phyloP scores from a whole-genome alignment of 2,329 filamentous ascomycete species.

The Aspergillus fischeri region DNA sequence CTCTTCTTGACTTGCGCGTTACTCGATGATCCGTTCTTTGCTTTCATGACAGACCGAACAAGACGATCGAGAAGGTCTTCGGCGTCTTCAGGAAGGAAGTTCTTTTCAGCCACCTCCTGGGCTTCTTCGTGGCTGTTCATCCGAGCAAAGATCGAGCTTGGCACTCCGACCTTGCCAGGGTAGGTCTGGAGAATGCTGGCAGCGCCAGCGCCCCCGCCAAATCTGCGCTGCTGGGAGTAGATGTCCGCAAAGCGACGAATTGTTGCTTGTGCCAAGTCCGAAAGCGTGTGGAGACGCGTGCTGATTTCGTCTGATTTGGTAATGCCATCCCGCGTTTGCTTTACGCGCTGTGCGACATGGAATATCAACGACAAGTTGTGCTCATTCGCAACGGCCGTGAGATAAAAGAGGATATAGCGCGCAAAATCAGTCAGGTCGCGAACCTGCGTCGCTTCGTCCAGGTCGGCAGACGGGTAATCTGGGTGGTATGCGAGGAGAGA shows the following conservation, averaged over 20 bases:
- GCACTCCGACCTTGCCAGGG: slow-evolving; percentile 74
- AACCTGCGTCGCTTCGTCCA: slow-evolving; percentile 43
- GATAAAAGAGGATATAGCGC: slow-evolving; percentile 85
- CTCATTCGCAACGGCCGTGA: slow-evolving; percentile 76
- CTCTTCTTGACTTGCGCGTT: slow-evolving; percentile 35
- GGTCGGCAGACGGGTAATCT: slow-evolving; percentile 59
- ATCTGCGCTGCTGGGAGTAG: slow-evolving; percentile 64
- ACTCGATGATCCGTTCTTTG: slow-evolving; percentile 39
- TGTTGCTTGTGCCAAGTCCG: slow-evolving; percentile 77
- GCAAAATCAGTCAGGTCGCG: slow-evolving; percentile 72
- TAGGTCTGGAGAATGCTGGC: slow-evolving; percentile 69
- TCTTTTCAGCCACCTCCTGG: slow-evolving; percentile 80
- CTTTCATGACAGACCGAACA: slow-evolving; percentile 66
- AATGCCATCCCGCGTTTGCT: slow-evolving; percentile 81
- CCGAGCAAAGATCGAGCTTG: slow-evolving; percentile 70
- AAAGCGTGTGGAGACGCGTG: slow-evolving; percentile 70
- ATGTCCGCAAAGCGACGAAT: slow-evolving; percentile 83
- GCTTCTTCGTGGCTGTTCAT: slow-evolving; percentile 74
- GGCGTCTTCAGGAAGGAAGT: slow-evolving; percentile 72
- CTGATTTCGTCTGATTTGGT: slow-evolving; percentile 47
- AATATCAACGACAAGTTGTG: slow-evolving; percentile 85
- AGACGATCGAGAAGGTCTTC: slow-evolving; percentile 73
- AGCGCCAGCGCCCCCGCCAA: slow-evolving; percentile 35
- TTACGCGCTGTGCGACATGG: slow-evolving; percentile 87
- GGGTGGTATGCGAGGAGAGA: slow-evolving; percentile 91